Evolutionary conservation across 192 early-diverging fungal genomes (phyloP), one percentile per base, ranked within the genome.

Genomic region (Gorgonomyces haynaldii): DNA sequence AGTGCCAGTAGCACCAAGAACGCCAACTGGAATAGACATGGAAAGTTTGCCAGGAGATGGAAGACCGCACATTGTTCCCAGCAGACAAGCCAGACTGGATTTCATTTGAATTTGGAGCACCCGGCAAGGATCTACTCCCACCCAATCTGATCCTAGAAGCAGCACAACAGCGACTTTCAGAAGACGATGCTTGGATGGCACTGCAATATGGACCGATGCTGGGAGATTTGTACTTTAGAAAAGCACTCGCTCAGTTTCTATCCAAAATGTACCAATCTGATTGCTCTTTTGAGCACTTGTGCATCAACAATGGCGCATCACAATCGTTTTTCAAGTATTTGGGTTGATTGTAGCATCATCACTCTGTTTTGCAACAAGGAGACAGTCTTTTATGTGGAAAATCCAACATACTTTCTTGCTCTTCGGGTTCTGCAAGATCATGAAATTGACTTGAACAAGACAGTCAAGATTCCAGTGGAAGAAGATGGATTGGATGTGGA

Each of bases 1-100:
- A 17, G 90, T 98, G 58, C 94, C 94, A 0, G 94, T 98, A 24
- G 91, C 91, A 49, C 94, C 94, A 38, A 98, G 83, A 49, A 98
- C 82, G 50, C 86, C 94, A 28, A 86, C 90, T 56, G 72, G 75
- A 37, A 75, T 53, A n/a, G n/a, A n/a, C n/a, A n/a, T n/a, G n/a
- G n/a, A n/a, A n/a, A n/a, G n/a, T n/a, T n/a, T n/a, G n/a, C n/a
- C n/a, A n/a, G n/a, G n/a, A n/a, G 30, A 31, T 31, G 12, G 30
- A 31, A 12, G 30, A 40, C 39, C 17, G 17, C 17, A 40, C 13
- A 16, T 17, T 40, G 39, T 40, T 40, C 22, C 39, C 39, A 4
- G 7, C 29, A 31, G 35, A 39, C 25, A 60, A 19, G 47, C 41
- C 55, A 57, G 57, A 45, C 32, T 56, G 52, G 36, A 51, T 66